These are phyloP conservation scores for Bauhinia variegata DNA, from an alignment of 306 rosid species.

Conservation along the genomic window DNA sequence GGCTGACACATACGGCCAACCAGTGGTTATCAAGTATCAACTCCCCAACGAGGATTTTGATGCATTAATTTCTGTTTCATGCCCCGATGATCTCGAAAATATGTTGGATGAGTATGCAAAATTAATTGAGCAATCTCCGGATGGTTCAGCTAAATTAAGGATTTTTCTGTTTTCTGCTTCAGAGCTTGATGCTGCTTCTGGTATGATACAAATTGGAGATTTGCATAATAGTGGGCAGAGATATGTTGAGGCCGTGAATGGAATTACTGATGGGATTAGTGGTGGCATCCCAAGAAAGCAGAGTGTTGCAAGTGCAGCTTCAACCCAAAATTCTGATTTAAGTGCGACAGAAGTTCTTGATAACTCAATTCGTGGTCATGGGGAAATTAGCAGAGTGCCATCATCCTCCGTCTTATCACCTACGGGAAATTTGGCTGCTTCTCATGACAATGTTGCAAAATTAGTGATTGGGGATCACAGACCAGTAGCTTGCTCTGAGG, in stretches of 20 bases:
- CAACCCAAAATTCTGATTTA: conserved; percentile 81
- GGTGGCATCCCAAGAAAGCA: conserved; percentile 53
- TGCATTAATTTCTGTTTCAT: conserved; percentile 78
- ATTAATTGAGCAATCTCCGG: conserved; percentile 67
- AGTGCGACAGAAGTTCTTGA: conserved; percentile 66
- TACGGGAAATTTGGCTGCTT: conserved; percentile 44
- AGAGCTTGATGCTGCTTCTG: conserved; percentile 60
- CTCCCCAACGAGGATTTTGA: conserved; percentile 94
- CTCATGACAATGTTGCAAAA: conserved; percentile 48
- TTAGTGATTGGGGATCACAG: conserved; percentile 46
- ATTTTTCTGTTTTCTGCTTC: conserved; percentile 73
- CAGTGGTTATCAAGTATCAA: conserved; percentile 83
- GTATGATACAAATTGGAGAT: conserved; percentile 51
- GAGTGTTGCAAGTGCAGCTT: conserved; percentile 71
- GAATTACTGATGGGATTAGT: too few relatives aligned
- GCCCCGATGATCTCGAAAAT: conserved; percentile 85
- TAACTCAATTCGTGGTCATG: conserved; percentile 48
- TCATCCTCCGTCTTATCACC: conserved; percentile 43
- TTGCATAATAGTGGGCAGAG: conserved; percentile 63
- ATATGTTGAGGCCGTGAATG: conserved; percentile 88
- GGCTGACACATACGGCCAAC: conserved; percentile 69
- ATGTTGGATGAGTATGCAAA: conserved; percentile 93
- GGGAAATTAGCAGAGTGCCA: conserved; percentile 48
- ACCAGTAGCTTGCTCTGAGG: conserved; percentile 43
- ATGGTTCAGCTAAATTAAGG: conserved; percentile 80